Percentiles rank a stretch among this genome's conserved stretches.
phyloP scores from a whole-genome alignment of 495 filamentous ascomycete genomes.

The Wilcoxina mikolae region DNA sequence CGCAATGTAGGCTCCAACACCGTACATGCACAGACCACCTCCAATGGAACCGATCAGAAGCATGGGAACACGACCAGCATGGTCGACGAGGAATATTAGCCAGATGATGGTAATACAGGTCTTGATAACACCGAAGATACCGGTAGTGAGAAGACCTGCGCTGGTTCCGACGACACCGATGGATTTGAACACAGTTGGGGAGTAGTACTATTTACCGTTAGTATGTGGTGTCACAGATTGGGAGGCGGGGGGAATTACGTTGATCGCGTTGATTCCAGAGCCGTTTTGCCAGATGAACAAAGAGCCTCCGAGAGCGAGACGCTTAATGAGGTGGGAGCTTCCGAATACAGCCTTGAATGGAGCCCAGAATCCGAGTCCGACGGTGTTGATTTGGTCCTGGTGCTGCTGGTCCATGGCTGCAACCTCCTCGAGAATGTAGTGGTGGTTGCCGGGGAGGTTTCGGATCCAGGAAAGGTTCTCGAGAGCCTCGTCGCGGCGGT shows the following conservation, averaged over 20 bases:
- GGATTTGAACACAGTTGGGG: constrained; percentile 43
- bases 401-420: constrained; percentile 44
- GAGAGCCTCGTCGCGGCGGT: constrained; percentile 40
- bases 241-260: constrained; percentile 21
- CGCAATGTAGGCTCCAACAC: constrained; percentile 40
- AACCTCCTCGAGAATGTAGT: constrained; percentile 54
- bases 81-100: constrained; percentile 42
- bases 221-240: not conserved
- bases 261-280: constrained; percentile 52
- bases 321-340: constrained; percentile 37
- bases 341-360: constrained; percentile 52
- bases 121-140: constrained; percentile 41
- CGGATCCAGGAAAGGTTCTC: constrained; percentile 50
- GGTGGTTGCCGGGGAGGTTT: constrained; percentile 41
- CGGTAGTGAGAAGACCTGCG: constrained; percentile 38
- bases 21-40: constrained; percentile 44
- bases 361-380: constrained; percentile 52
- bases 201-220: constrained; percentile 35
- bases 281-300: constrained; percentile 49
- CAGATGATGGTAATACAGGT: constrained; percentile 47
- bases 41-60: constrained; percentile 42
- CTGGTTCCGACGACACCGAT: constrained; percentile 42
- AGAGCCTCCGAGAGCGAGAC: constrained; percentile 43
- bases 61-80: constrained; percentile 37
- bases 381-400: constrained; percentile 39